Evolutionary conservation across 2,329 filamentous ascomycete species (phyloP).

Genomic region (Epichloe hybrida): DNA sequence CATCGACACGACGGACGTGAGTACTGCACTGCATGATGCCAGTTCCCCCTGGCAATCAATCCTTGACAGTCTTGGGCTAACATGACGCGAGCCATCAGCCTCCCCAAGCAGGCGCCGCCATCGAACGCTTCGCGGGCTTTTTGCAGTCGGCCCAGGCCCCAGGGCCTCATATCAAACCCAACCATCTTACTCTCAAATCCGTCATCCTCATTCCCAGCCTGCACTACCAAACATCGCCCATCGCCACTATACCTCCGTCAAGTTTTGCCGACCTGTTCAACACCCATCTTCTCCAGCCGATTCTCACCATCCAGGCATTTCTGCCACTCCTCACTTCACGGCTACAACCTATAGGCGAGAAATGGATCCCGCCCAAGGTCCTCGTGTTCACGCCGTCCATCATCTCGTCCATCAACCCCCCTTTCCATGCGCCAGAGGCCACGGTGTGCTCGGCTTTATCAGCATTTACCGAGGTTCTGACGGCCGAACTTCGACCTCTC

Average conservation of each 20-base stretch:
- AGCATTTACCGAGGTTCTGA: constrained; percentile 69
- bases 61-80: constrained; percentile 1
- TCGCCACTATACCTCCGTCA: constrained; percentile 72
- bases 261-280: constrained; percentile 85
- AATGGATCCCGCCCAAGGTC: constrained; percentile 46
- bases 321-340: constrained; percentile 61
- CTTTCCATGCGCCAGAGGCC: constrained; percentile 75
- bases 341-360: constrained; percentile 37
- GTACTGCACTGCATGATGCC: constrained; percentile 15
- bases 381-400: constrained; percentile 70
- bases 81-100: constrained; percentile 32
- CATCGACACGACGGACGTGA: constrained; percentile 69
- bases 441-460: constrained; percentile 77
- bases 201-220: constrained; percentile 73
- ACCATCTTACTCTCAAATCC: constrained; percentile 63
- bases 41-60: not conserved
- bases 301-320: constrained; percentile 79
- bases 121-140: constrained; percentile 57
- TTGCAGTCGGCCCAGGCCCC: constrained; percentile 65
- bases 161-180: constrained; percentile 60
- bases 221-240: constrained; percentile 67
- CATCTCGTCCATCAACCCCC: constrained; percentile 64
- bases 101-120: constrained; percentile 51
- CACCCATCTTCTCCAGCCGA: constrained; percentile 78
- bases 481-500: constrained; percentile 64